A percentile compares a stretch with the other conserved stretches of the same genome.
Evolutionary conservation across 805 yeast genomes (phyloP).

Genomic region (Millerozyma miso): DNA sequence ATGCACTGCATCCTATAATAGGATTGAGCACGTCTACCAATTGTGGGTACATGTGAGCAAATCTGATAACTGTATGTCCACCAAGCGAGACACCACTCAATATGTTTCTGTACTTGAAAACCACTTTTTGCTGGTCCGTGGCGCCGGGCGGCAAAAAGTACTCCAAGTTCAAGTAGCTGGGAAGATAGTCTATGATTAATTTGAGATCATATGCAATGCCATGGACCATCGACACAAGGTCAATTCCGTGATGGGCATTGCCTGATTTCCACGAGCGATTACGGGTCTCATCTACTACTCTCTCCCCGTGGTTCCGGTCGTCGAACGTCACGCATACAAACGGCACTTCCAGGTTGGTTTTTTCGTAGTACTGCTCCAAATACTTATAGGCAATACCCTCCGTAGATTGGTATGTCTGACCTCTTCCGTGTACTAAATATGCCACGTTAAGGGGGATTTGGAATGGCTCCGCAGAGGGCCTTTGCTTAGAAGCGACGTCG

Average conservation of each 20-base stretch:
- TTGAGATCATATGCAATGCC: constrained; percentile 44
- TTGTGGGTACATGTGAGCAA: constrained; percentile 35
- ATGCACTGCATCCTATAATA: constrained; percentile 46
- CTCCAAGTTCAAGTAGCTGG: constrained; percentile 34
- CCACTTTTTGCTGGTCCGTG: constrained; percentile 13
- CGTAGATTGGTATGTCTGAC: constrained; percentile 32
- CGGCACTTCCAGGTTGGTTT: constrained; percentile 19
- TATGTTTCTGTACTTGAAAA: constrained; percentile 30
- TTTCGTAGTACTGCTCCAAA: constrained; percentile 23
- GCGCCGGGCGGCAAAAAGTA: constrained; percentile 14
- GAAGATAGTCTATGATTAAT: constrained; percentile 42
- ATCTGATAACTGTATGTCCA: constrained; percentile 51
- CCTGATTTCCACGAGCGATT: constrained; percentile 47
- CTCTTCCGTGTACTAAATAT: constrained; percentile 47
- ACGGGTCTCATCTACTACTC: constrained; percentile 29
- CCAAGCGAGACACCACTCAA: constrained; percentile 53
- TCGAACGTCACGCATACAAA: constrained; percentile 50
- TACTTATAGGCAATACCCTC: constrained; percentile 38
- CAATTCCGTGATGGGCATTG: constrained; percentile 47
- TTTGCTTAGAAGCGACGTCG: neutral
- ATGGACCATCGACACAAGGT: constrained; percentile 46
- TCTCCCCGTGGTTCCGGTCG: constrained; percentile 52
- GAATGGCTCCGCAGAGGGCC: constrained; percentile 2
- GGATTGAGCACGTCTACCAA: constrained; percentile 42
- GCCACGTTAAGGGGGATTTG: constrained; percentile 34